phyloP scores from a whole-genome alignment of 2,329 filamentous ascomycete genomes.

The Epichloe sp. region DNA sequence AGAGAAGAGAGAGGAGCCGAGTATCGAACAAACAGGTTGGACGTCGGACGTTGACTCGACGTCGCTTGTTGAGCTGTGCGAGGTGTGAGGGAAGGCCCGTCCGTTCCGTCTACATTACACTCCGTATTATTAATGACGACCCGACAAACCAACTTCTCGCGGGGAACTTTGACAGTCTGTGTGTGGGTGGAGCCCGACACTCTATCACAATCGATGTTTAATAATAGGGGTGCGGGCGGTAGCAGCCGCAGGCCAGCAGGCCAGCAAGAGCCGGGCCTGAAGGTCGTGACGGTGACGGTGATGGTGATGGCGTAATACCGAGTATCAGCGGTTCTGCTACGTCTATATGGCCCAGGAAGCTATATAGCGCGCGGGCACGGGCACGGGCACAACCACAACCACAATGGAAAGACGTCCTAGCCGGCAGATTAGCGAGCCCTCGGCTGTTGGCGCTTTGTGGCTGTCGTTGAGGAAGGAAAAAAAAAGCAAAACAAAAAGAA shows the following conservation, averaged over 20 bases:
- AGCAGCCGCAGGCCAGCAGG: constrained; percentile 6
- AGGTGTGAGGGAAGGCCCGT: not conserved
- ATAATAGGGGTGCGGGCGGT: constrained; percentile 1
- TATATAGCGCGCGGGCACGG: too few species aligned
- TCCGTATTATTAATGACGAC: not conserved
- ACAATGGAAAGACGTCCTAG: too few species aligned
- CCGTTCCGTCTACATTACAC: not conserved
- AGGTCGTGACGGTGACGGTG: not conserved
- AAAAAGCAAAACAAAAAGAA: too few species aligned
- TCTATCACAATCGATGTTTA: not conserved
- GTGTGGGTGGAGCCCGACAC: constrained; percentile 1
- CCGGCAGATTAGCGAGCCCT: constrained; percentile 8
- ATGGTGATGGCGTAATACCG: not conserved
- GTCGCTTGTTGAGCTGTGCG: constrained; percentile 3
- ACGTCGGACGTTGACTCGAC: not conserved
- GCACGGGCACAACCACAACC: too few species aligned
- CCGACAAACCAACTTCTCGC: not conserved
- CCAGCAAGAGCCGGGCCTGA: not conserved
- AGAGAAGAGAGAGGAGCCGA: not conserved
- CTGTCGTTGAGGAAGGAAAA: not conserved
- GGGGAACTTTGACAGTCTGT: not conserved
- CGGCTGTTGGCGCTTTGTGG: constrained; percentile 4
- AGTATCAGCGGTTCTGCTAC: not conserved
- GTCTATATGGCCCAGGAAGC: too few species aligned
- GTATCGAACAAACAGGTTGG: too few species aligned